Percentiles rank a stretch among this genome's conserved stretches.
These are phyloP conservation scores for Syzygium malaccense DNA, from an alignment of 441 rosid genomes.

Conservation along the genomic window DNA sequence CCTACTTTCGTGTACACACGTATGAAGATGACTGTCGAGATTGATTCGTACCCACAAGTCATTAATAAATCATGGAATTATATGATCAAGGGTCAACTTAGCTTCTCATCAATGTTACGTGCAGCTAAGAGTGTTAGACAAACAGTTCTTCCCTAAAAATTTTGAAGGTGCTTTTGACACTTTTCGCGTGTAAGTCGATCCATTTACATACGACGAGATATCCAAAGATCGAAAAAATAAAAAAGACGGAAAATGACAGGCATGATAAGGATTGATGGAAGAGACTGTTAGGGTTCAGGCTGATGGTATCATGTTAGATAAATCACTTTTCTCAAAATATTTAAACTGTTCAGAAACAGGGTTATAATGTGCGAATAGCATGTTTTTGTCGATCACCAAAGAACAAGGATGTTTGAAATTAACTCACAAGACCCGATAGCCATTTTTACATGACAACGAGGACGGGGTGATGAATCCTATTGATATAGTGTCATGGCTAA, in stretches of 20 bases:
- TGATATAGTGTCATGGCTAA: not conserved
- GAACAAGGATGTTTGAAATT: not conserved
- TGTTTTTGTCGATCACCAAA: not conserved
- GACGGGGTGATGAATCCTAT: not conserved
- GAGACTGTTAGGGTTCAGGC: not conserved
- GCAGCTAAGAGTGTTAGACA: not conserved
- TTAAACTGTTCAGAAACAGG: not conserved
- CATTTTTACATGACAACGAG: not conserved
- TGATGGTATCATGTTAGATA: not conserved
- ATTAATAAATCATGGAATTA: not conserved
- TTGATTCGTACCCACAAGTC: not conserved
- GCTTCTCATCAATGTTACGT: not conserved
- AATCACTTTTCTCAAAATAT: not conserved
- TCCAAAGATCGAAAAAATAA: not conserved
- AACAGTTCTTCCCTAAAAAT: not conserved
- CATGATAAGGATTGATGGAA: not conserved
- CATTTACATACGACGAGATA: not conserved
- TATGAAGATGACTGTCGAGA: not conserved
- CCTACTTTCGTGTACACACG: not conserved
- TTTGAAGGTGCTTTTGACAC: not conserved
- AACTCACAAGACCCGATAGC: not conserved
- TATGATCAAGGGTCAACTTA: not conserved
- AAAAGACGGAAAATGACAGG: not conserved
- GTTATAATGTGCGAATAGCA: not conserved
- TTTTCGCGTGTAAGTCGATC: accelerated